Evolutionary conservation across 1,139 yeast genomes (phyloP).

Genomic region (Debaryomyces sp.): DNA sequence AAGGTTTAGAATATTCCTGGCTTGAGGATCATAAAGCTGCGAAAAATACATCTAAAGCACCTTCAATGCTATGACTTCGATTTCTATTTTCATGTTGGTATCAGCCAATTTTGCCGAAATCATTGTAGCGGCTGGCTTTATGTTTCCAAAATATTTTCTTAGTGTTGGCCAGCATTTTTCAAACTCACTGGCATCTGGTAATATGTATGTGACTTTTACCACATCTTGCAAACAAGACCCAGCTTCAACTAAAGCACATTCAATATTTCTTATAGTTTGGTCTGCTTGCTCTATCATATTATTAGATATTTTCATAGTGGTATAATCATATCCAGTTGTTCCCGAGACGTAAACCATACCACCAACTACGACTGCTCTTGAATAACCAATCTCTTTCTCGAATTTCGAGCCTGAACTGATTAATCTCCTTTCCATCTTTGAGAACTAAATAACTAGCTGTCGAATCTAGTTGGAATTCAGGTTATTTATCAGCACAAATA

Average conservation of each 20-base stretch:
- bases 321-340: not conserved
- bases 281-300: not conserved
- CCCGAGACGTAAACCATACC: not conserved
- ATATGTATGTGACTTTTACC: not conserved
- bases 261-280: not conserved
- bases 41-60: not conserved
- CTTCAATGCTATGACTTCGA: not conserved
- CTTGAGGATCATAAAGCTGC: not conserved
- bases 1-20: not conserved
- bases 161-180: not conserved
- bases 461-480: too few species aligned
- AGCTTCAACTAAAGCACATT: not conserved
- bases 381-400: not conserved
- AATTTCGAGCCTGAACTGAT: not conserved
- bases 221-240: not conserved
- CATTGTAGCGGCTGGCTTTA: not conserved
- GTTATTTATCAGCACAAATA: too few species aligned
- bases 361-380: not conserved
- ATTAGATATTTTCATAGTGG: not conserved
- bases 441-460: not conserved
- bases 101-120: not conserved
- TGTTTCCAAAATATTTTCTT: not conserved
- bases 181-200: not conserved
- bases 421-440: not conserved
- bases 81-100: not conserved